Evolutionary conservation across 1,139 yeast genomes (phyloP).

Genomic region (Debaryomyces sp.): DNA sequence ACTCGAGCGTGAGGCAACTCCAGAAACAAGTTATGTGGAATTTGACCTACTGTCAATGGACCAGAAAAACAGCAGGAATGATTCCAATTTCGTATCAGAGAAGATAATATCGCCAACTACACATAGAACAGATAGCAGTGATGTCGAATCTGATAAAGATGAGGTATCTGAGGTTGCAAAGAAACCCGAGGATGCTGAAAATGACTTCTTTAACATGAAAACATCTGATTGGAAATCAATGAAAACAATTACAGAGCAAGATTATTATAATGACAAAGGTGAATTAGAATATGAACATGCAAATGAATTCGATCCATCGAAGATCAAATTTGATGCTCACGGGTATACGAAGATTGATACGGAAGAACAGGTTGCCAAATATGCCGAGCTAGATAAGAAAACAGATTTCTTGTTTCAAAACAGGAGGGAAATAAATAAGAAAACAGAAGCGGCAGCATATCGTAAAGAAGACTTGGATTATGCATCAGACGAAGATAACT

Average conservation of each 20-base stretch:
- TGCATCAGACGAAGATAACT: conserved; percentile 23
- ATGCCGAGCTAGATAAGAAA: conserved; percentile 70
- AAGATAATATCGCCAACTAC: conserved; percentile 8
- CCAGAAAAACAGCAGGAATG: conserved; percentile 5
- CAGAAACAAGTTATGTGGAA: conserved; percentile 31
- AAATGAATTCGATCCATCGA: conserved; percentile 25
- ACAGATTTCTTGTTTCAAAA: conserved; percentile 77
- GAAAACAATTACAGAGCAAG: conserved; percentile 52
- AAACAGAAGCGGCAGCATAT: conserved; percentile 10
- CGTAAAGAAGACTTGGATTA: conserved; percentile 27
- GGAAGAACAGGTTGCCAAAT: conserved; percentile 82
- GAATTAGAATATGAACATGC: conserved; percentile 42
- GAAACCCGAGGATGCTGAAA: conserved; percentile 21
- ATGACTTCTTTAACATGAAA: conserved; percentile 39
- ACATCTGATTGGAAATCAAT: conserved; percentile 54
- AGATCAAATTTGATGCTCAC: conserved; percentile 24
- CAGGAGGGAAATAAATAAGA: conserved; percentile 13
- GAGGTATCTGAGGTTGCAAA: conserved; percentile 7
- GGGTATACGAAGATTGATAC: conserved; percentile 92
- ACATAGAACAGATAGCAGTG: not conserved
- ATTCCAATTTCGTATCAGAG: conserved; percentile 8
- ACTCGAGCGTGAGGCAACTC: conserved; percentile 8
- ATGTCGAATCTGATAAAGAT: conserved; percentile 10
- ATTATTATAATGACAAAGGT: conserved; percentile 55
- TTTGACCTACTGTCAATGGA: conserved; percentile 28